Conservation (phyloP, 768 basidiomycete species). For the Kwoniella heveanensis region DNA sequence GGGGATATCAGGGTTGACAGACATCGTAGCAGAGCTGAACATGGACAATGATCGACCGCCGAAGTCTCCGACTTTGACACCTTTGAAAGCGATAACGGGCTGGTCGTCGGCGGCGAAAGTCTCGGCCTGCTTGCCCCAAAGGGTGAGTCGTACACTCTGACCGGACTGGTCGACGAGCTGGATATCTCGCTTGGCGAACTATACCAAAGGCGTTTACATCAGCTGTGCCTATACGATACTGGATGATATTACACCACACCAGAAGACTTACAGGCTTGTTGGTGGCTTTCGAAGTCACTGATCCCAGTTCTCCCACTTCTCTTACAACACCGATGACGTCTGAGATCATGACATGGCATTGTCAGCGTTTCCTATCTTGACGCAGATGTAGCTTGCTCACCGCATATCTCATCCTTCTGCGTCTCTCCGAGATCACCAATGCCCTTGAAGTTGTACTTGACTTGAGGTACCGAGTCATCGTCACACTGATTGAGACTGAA, state of each 20-base stretch:
- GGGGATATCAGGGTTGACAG: conserved; percentile 86
- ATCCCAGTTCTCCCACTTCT: conserved; percentile 68
- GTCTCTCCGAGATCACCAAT: conserved; percentile 67
- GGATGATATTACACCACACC: not conserved
- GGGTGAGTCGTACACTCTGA: conserved; percentile 76
- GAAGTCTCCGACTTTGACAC: conserved; percentile 89
- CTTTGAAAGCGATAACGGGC: conserved; percentile 88
- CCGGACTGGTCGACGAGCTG: conserved; percentile 81
- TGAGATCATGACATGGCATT: not conserved
- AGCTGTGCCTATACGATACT: too few species aligned
- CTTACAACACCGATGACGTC: conserved; percentile 88
- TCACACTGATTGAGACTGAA: conserved; percentile 64
- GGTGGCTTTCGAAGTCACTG: conserved; percentile 75
- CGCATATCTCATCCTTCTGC: conserved; percentile 79
- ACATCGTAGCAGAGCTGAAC: conserved; percentile 76
- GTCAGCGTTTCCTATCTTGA: too few species aligned
- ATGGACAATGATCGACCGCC: conserved; percentile 86
- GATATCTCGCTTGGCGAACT: conserved; percentile 88
- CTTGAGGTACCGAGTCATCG: conserved; percentile 75
- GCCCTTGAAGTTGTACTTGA: conserved; percentile 79
- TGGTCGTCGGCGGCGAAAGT: conserved; percentile 64
- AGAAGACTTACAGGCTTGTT: conserved; percentile 65
- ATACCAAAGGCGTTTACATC: conserved; percentile 10
- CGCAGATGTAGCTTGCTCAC: conserved; percentile 60
- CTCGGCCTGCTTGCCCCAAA: conserved; percentile 97